Evolutionary conservation across 2,329 filamentous ascomycete species (phyloP).

Genomic region (Xylariaceae sp.): DNA sequence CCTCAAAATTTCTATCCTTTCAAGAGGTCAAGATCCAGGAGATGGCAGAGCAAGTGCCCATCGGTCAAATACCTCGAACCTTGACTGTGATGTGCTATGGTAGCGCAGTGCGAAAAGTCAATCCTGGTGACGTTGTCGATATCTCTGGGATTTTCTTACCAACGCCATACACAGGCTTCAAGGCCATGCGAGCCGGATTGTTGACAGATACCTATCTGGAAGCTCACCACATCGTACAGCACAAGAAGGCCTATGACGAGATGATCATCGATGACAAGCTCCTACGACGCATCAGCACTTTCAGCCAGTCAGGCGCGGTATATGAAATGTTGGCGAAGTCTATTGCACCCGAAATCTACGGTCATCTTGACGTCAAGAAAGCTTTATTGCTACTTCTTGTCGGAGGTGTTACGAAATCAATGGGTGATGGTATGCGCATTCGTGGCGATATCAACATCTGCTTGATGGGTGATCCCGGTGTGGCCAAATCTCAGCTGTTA

Average conservation of each 20-base stretch:
- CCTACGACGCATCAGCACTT: conserved; percentile 82
- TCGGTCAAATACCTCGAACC: conserved; percentile 93
- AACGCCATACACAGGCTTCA: conserved; percentile 98
- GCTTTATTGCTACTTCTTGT: conserved; percentile 94
- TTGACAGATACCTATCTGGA: conserved; percentile 97
- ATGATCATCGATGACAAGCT: conserved; percentile 83
- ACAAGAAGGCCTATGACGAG: conserved; percentile 98
- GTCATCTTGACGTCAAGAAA: conserved; percentile 97
- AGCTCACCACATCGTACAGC: conserved; percentile 89
- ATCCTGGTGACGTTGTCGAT: conserved; percentile 92
- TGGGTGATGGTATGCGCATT: conserved; percentile 98
- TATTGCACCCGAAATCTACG: conserved; percentile 96
- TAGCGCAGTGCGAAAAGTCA: conserved; percentile 82
- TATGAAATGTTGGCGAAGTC: conserved; percentile 96
- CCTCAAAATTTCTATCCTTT: conserved; percentile 96
- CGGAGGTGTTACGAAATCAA: conserved; percentile 93
- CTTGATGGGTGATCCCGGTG: conserved; percentile 98
- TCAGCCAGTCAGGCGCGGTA: conserved; percentile 84
- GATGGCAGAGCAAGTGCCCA: conserved; percentile 98
- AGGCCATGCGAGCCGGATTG: conserved; percentile 94
- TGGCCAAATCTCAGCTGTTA: conserved; percentile 96
- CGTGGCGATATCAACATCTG: conserved; percentile 99
- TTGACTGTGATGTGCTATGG: conserved; percentile 91
- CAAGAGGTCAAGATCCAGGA: conserved; percentile 99
- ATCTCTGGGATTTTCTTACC: conserved; percentile 95